These are phyloP conservation scores for Pseudoperonospora humuli DNA, from an alignment of 352 stramenopile genomes.

Conservation along the genomic window DNA sequence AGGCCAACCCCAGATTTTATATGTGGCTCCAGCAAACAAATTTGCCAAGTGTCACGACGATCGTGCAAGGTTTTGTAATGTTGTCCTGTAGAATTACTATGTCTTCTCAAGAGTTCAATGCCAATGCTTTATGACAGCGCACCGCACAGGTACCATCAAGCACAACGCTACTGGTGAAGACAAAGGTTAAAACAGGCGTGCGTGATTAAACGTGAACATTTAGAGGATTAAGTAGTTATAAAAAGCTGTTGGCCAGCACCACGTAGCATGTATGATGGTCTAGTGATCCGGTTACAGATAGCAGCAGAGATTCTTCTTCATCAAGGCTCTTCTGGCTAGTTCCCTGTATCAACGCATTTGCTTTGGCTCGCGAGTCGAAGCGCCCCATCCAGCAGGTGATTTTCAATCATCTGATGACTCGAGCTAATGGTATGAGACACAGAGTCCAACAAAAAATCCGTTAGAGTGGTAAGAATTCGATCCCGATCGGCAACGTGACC, in stretches of 20 bases:
- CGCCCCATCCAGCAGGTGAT: slow-evolving; percentile 43
- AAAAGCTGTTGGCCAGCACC: too few species aligned
- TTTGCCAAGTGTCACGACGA: slow-evolving; percentile 24
- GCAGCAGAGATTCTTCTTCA: slow-evolving; percentile 9
- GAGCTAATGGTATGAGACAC: slow-evolving; percentile 49
- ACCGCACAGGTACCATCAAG: slow-evolving; percentile 27
- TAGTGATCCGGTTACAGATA: too few species aligned
- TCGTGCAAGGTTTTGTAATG: slow-evolving; percentile 21
- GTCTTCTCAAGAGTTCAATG: slow-evolving; percentile 23
- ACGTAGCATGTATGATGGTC: too few species aligned
- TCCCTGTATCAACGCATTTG: slow-evolving; percentile 13
- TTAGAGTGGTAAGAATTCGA: slow-evolving; percentile 52
- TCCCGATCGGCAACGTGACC: slow-evolving; percentile 52
- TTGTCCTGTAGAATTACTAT: slow-evolving; percentile 26
- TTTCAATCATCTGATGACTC: slow-evolving; percentile 71
- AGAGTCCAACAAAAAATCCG: slow-evolving; percentile 61
- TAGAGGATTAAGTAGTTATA: slow-evolving; percentile 8
- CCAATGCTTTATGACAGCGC: slow-evolving; percentile 20
- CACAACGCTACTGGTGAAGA: slow-evolving; percentile 24
- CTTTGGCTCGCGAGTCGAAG: slow-evolving; percentile 9
- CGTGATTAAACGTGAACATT: not conserved
- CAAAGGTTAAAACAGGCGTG: not conserved
- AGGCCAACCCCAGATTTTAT: slow-evolving; percentile 16
- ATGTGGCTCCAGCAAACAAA: slow-evolving; percentile 16
- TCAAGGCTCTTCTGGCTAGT: slow-evolving; percentile 3